These are phyloP conservation scores for Cronartium quercuum DNA, from an alignment of 1,284 basidiomycete species.

Conservation along the genomic window DNA sequence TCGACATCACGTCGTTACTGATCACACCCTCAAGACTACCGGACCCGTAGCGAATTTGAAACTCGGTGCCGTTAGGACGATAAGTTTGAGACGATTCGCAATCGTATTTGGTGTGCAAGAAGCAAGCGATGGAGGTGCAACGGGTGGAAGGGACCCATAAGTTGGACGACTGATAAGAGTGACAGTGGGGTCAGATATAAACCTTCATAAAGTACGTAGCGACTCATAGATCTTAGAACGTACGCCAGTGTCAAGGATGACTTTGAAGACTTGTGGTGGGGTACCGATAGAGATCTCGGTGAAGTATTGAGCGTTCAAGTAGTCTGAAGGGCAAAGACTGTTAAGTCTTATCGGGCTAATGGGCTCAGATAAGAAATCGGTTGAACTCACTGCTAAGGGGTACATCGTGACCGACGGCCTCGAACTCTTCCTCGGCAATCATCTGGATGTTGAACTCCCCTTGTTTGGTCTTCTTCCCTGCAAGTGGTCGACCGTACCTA, in stretches of 20 bases:
- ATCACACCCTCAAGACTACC: constrained; percentile 97
- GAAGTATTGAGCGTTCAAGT: constrained; percentile 97
- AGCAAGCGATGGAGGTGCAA: constrained; percentile 96
- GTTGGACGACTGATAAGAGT: constrained; percentile 61
- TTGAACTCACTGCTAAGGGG: constrained; percentile 74
- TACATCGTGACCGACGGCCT: constrained; percentile 71
- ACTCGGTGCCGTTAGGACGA: constrained; percentile 83
- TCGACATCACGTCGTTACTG: constrained; percentile 72
- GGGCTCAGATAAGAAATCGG: constrained; percentile 9
- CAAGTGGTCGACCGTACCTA: constrained; percentile 48
- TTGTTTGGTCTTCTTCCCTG: constrained; percentile 54
- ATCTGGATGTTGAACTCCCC: constrained; percentile 56
- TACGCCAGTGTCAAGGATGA: constrained; percentile 16
- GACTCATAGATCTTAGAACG: constrained; percentile 51
- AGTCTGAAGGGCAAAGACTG: constrained; percentile 57
- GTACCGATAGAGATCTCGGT: constrained; percentile 76
- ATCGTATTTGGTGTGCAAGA: constrained; percentile 91
- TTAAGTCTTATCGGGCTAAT: constrained; percentile 36
- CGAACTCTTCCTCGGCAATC: constrained; percentile 49
- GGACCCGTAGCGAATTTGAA: constrained; percentile 91
- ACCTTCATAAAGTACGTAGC: constrained; percentile 59
- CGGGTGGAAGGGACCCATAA: constrained; percentile 83
- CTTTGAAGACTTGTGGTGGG: constrained; percentile 60
- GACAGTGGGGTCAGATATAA: constrained; percentile 7
- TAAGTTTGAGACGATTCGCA: constrained; percentile 74